Conservation (phyloP, 805 yeast species). For the Lipomyces lipofer region DNA sequence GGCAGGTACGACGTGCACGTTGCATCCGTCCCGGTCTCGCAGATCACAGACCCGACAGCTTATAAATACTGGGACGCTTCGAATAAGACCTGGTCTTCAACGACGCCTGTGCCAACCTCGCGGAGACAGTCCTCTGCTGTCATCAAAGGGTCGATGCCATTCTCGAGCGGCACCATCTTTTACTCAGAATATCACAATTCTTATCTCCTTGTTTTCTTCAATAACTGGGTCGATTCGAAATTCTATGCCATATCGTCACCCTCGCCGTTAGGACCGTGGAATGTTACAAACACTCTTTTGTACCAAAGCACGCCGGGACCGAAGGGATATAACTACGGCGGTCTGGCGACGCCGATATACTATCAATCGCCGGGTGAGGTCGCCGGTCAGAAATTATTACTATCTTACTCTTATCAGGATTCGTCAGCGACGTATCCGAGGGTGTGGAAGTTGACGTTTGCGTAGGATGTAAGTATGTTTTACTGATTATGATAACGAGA, state of each 20-base stretch:
- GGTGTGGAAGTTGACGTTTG: constrained; percentile 5
- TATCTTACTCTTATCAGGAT: constrained; percentile 23
- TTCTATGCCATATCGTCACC: constrained; percentile 17
- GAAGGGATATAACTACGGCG: constrained; percentile 25
- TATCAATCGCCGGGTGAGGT: constrained; percentile 5
- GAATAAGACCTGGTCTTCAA: constrained; percentile 11
- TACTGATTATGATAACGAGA: too few species aligned
- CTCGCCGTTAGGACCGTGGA: constrained; percentile 30
- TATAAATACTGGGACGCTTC: constrained; percentile 21
- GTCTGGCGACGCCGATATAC: constrained; percentile 19
- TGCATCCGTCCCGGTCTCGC: constrained; percentile 16
- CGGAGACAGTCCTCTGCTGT: constrained; percentile 23
- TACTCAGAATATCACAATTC: constrained; percentile 27
- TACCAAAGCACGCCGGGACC: constrained; percentile 12
- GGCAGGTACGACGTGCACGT: constrained; percentile 28
- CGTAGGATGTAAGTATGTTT: too few species aligned
- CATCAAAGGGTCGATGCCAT: constrained; percentile 19
- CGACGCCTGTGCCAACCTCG: constrained; percentile 21
- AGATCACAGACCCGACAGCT: background rate
- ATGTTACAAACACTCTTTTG: constrained; percentile 8
- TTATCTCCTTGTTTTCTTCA: constrained; percentile 21
- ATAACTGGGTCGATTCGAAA: constrained; percentile 23
- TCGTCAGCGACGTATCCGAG: constrained; percentile 13
- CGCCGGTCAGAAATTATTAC: constrained; percentile 16
- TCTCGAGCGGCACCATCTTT: constrained; percentile 23